phyloP scores from a whole-genome alignment of 495 filamentous ascomycete species.

The Penicillium waksmanii region DNA sequence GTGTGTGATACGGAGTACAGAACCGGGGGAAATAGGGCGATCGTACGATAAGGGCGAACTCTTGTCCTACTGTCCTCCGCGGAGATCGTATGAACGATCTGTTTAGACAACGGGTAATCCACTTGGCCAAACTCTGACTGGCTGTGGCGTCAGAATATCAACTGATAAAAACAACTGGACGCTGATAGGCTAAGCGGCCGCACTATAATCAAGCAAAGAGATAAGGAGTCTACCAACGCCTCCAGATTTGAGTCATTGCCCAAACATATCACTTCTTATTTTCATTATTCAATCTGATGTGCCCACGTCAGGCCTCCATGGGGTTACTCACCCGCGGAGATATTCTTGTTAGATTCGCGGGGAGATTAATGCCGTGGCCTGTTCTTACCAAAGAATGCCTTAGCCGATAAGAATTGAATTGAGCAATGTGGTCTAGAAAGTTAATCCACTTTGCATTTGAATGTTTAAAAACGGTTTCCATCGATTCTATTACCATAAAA shows the following conservation, averaged over 20 bases:
- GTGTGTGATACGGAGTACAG: not conserved
- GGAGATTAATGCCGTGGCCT: not conserved
- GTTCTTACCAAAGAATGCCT: not conserved
- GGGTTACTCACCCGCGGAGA: not conserved
- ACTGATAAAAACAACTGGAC: conserved; percentile 9
- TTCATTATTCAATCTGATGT: not conserved
- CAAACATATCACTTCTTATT: not conserved
- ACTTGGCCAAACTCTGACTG: conserved; percentile 7
- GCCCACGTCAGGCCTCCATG: not conserved
- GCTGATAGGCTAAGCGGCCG: not conserved
- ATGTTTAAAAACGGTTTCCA: not conserved
- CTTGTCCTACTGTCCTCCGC: conserved; percentile 14
- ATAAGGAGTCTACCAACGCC: not conserved
- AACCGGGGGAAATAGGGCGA: conserved; percentile 18
- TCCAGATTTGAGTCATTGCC: not conserved
- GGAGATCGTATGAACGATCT: conserved; percentile 12
- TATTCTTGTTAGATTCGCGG: not conserved
- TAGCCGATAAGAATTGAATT: not conserved
- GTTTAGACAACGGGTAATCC: not conserved
- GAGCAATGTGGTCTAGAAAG: not conserved
- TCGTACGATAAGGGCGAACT: conserved; percentile 8
- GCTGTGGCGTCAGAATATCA: conserved; percentile 4
- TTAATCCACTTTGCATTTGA: not conserved
- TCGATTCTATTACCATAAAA: not conserved
- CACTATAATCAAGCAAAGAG: not conserved